Evolutionary conservation across 192 early-diverging fungal species (phyloP).

Genomic region (Gaertneriomyces semiglobifer): DNA sequence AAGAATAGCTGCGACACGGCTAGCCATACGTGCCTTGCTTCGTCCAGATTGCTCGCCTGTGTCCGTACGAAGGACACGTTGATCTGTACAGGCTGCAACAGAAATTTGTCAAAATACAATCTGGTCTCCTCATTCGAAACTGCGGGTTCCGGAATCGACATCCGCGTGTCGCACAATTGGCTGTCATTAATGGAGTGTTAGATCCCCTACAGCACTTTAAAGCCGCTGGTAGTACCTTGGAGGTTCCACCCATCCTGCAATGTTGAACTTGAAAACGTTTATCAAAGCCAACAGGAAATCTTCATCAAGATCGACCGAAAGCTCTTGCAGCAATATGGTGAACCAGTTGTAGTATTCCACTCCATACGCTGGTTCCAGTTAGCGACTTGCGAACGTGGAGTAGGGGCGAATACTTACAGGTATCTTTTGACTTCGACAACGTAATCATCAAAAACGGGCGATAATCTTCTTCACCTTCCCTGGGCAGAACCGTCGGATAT

Average conservation of each 20-base stretch:
- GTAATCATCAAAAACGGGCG: constrained; percentile 57
- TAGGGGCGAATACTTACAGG: constrained; percentile 46
- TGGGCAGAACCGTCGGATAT: constrained; percentile 84
- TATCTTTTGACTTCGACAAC: constrained; percentile 83
- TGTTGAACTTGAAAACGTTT: constrained; percentile 82
- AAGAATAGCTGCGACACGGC: neutral
- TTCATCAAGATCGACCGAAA: constrained; percentile 92
- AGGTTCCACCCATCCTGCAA: constrained; percentile 54
- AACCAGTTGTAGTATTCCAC: constrained; percentile 95
- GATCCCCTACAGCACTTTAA: neutral
- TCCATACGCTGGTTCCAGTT: constrained; percentile 66
- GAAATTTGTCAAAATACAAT: constrained; percentile 92
- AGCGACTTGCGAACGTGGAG: too few species aligned
- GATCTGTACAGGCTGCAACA: constrained; percentile 90
- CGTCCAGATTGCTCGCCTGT: constrained; percentile 62
- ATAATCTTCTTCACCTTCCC: constrained; percentile 66
- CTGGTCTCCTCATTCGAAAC: constrained; percentile 65
- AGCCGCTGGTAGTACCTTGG: too few species aligned
- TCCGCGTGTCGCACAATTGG: constrained; percentile 35
- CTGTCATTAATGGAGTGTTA: neutral
- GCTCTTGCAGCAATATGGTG: constrained; percentile 84
- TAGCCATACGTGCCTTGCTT: constrained; percentile 36
- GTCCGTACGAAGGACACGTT: constrained; percentile 95
- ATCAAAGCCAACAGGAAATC: constrained; percentile 82
- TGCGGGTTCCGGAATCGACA: constrained; percentile 70